Base-by-base conservation (phyloP, 1,139 yeast species). In the Pichia kudriavzevii region DNA sequence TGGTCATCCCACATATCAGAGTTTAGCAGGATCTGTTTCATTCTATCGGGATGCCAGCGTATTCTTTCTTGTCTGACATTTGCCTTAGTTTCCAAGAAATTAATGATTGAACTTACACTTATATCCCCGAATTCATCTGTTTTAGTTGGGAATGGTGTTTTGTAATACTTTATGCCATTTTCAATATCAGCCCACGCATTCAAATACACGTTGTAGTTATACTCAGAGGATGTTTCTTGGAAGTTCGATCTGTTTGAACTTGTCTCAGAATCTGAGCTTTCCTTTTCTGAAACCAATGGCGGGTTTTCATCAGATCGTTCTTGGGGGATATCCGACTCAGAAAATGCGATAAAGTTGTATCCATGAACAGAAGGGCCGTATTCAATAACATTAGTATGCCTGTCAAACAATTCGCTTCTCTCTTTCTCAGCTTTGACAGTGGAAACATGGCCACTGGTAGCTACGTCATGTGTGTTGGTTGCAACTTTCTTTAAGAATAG, bases 1-100 rank as follows among this genome's bases (percentile, higher is more conserved):
- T 32, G 32, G 1, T 22, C 32, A 7, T 32, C 22, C 30, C 18
- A 40, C 16, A 26, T 33, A 13, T 15, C 32, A 28, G 18, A 27
- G 22, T 14, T 32, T 24, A 30, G 46, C 30, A 38, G 44, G 22
- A 43, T 36, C 7, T 36, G 28, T 8, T 43, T 37, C 63, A 64
- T 57, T 47, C 66, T 69, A 50, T 79, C 87, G 2, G 87, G 87
- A 50, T 79, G 87, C 85, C 85, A 79, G 41, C 71, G 58, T 4
- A 76, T 53, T 40, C 85, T 49, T 47, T 78, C 85, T 22, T 44
- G 48, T 39, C 66, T 71, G 7, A 75, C 36, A 10, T 18, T 27
- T 4, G 43, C 44, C 2, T 37, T 32, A 0, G 45, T 33, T 5
- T 38, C 32, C 4, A 63, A 34, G 36, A 65, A 64, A 1, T 18